These are phyloP conservation scores for Aspergillus aculeatinus DNA, from an alignment of 2,329 filamentous ascomycete species.

Conservation along the genomic window DNA sequence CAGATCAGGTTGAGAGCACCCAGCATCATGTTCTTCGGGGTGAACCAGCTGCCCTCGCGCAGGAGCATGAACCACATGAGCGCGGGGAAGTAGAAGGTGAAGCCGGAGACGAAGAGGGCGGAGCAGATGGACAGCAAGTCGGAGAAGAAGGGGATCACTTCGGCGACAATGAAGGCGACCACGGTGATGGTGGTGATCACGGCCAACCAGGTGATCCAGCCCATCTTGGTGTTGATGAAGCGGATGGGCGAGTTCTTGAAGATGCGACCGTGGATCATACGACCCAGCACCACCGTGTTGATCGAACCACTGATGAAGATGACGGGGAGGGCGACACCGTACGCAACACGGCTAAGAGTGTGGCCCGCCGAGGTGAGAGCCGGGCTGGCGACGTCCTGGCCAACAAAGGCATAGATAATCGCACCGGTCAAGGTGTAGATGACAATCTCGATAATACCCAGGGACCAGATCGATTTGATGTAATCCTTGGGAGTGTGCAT, in stretches of 20 bases:
- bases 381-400: slow-evolving; percentile 32
- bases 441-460: slow-evolving; percentile 23
- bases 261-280: slow-evolving; percentile 35
- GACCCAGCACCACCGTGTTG: slow-evolving; percentile 36
- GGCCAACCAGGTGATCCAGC: slow-evolving; percentile 35
- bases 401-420: slow-evolving; percentile 36
- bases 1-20: slow-evolving; percentile 64
- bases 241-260: slow-evolving; percentile 37
- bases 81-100: slow-evolving; percentile 72
- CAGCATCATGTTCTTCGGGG: slow-evolving; percentile 53
- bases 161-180: slow-evolving; percentile 78
- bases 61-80: slow-evolving; percentile 38
- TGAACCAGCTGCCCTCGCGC: slow-evolving; percentile 27
- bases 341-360: slow-evolving; percentile 31
- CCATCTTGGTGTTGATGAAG: slow-evolving; percentile 36
- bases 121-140: slow-evolving; percentile 53
- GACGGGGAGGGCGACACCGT: slow-evolving; percentile 35
- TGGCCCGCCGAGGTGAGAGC: slow-evolving; percentile 32
- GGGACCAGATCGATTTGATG: slow-evolving; percentile 25
- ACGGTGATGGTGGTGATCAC: slow-evolving; percentile 60
- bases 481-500: slow-evolving; percentile 28
- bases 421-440: slow-evolving; percentile 27
- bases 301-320: slow-evolving; percentile 41
- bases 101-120: slow-evolving; percentile 80
- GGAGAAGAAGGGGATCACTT: slow-evolving; percentile 83